Evolutionary conservation across 371 early-diverging fungal genomes (phyloP).

Genomic region (Parasitella parasitica): DNA sequence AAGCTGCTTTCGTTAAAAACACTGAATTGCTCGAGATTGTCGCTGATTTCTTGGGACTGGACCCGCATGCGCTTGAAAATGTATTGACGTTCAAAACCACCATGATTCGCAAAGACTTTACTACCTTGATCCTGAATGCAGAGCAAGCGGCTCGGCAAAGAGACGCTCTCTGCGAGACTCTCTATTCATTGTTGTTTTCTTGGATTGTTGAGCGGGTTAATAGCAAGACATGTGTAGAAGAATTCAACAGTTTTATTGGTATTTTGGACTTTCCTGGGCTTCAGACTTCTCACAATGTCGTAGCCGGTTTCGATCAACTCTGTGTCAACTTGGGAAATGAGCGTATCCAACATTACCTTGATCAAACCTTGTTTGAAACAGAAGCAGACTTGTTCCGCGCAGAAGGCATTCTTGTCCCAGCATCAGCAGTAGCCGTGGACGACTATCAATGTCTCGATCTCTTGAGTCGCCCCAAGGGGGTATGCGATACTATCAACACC

Average conservation of each 20-base stretch:
- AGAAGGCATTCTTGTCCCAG: constrained; percentile 57
- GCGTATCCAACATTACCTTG: constrained; percentile 68
- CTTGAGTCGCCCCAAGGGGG: constrained; percentile 52
- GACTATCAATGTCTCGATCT: constrained; percentile 34
- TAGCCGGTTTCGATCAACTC: constrained; percentile 70
- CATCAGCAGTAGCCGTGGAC: background rate
- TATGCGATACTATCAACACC: constrained; percentile 58
- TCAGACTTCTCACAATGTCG: constrained; percentile 11
- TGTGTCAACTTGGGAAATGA: constrained; percentile 83
- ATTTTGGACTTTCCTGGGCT: constrained; percentile 71
- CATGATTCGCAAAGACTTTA: constrained; percentile 77
- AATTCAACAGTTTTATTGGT: constrained; percentile 70
- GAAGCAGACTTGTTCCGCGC: constrained; percentile 42
- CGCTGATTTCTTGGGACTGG: constrained; percentile 86
- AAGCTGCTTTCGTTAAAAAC: constrained; percentile 76
- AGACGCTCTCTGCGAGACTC: constrained; percentile 73
- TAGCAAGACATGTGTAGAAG: constrained; percentile 65
- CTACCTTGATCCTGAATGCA: constrained; percentile 82
- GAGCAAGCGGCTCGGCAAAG: constrained; percentile 74
- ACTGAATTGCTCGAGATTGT: constrained; percentile 76
- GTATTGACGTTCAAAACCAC: constrained; percentile 87
- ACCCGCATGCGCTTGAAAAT: constrained; percentile 75
- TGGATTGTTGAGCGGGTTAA: constrained; percentile 93
- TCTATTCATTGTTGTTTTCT: constrained; percentile 82
- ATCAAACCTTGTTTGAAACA: constrained; percentile 58